Conservation (phyloP, 352 stramenopile genomes). For the Phytophthora brassicae region DNA sequence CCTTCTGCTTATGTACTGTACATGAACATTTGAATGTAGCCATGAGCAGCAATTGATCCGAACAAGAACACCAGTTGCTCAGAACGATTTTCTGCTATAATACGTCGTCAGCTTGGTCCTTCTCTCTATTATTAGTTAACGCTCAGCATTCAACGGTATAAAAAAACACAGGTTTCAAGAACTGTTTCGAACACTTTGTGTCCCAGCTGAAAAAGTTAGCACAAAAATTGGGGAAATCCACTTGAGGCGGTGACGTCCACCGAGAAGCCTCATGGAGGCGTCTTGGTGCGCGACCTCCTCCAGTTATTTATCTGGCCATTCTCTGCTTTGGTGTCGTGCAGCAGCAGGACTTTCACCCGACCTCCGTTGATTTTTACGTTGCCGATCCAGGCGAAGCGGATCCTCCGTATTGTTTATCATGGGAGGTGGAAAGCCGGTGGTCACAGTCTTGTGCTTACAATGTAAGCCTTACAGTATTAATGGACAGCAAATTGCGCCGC, state of each 20-base stretch:
- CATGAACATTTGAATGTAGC: conserved; percentile 1
- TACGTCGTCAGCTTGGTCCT: no score
- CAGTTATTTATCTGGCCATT: conserved; percentile 6
- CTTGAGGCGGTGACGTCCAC: conserved; percentile 13
- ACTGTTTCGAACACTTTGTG: no score
- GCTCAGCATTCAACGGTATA: not conserved
- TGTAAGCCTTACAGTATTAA: no score
- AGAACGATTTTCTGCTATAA: no score
- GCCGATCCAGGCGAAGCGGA: conserved; percentile 1
- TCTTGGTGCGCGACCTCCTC: conserved; percentile 17
- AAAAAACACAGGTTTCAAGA: no score
- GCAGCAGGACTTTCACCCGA: not conserved
- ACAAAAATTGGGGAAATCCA: not conserved
- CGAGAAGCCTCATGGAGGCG: conserved; percentile 15
- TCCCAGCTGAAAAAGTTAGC: no score
- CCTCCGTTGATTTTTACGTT: not conserved
- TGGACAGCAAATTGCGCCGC: no score
- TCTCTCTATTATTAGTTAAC: no score
- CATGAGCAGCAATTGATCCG: not conserved
- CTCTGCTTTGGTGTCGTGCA: conserved; percentile 7
- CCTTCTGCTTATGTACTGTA: no score
- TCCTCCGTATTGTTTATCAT: conserved; percentile 22
- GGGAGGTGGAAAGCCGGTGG: conserved; percentile 14
- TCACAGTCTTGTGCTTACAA: not conserved
- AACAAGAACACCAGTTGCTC: not conserved